Base-by-base conservation (phyloP, 2,329 filamentous ascomycete genomes). In the Penicillium palitans region DNA sequence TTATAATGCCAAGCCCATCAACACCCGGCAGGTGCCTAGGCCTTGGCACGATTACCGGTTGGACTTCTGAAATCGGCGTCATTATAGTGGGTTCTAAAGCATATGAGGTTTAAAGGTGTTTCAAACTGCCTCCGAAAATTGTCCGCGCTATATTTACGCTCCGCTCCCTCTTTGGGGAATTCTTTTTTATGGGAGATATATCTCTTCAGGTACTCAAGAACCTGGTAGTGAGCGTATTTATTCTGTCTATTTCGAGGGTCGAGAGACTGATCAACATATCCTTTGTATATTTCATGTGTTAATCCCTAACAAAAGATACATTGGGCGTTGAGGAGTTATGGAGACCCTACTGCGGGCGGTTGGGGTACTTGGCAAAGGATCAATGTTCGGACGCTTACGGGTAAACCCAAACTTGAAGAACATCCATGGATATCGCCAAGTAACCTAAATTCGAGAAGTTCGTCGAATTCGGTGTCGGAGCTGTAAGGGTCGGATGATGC, bases 401-500 rank as follows among this genome's bases (percentile, higher is more conserved):
- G 40, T 40, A 21, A 35, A 39, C 15, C 33, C 2, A 40, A 35
- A 39, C 42, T 6, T 39, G 44, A 12, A 13, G 47, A 47, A 21
- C 12, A 52, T 21, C 19, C 19, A 21, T 21, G 19, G 19, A 21
- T 37, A 25, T 21, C 5, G 57, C 57, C 52, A 59, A 59, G 52
- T 46, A 46, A 47, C 35, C 9, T 17, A 33, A 40, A 37, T 29
- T 52, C 4, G 24, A 37, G 25, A 52, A 48, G 31, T 39, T 48
- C 17, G 21, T 52, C 33, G 7, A 52, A 29, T 52, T 42, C 24
- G 52, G 52, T n/a, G 3, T 57, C 48, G 57, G 52, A 27, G 29
- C 47, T 7, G 17, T 13, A 37, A 37, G 42, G 41, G 24, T 37
- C 52, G 46, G 35, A 44, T 56, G 45, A 50, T 35, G 51, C 31